Base-by-base conservation (phyloP, 2,329 filamentous ascomycete species). In the Apiospora hydei region DNA sequence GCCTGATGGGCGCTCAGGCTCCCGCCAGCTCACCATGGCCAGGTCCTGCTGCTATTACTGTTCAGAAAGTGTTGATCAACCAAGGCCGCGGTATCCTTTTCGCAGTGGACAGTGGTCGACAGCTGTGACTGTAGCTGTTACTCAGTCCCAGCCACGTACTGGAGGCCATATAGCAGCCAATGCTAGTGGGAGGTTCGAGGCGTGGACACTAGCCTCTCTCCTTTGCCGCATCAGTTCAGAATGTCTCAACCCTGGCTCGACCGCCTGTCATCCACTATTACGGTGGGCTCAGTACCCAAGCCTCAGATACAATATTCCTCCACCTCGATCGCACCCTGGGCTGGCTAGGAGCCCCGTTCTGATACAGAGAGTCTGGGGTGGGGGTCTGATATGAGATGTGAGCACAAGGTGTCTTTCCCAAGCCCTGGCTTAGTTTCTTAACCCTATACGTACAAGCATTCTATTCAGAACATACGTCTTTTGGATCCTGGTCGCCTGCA, bases 331-430 rank as follows among this genome's bases (percentile, higher is more conserved):
- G 57, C n/a, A 64, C 57, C 53, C 57, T 64, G 57, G 57, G 57
- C 57, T 41, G 34, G 18, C 34, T 64, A 38, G 18, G 57, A 64
- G 57, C 57, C 57, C 57, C 57, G 34, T 64, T 4, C 57, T 64
- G 57, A 64, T 64, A 64, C 57, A 64, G 30, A 64, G 57, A 46
- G 66, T 44, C 66, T 34, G 13, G 66, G 66, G 66, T 68, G 66
- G 66, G 66, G 66, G 66, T 68, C 66, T 68, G 41, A 68, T 68
- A 68, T 47, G 66, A 64, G 57, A 68, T 68, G 41, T 68, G 66
- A 68, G 43, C 66, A 68, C 66, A 68, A 34, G 41, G 41, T 67
- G 41, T 68, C 41, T 47, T 68, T 64, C 57, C 53, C 34, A 64
- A 41, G 57, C 57, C 57, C 57, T 68, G 66, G 66, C 41, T 30